A percentile compares a stretch with the other conserved stretches of the same genome.
Evolutionary conservation across 768 basidiomycete species (phyloP).

Genomic region (Clitopilus hobsonii): DNA sequence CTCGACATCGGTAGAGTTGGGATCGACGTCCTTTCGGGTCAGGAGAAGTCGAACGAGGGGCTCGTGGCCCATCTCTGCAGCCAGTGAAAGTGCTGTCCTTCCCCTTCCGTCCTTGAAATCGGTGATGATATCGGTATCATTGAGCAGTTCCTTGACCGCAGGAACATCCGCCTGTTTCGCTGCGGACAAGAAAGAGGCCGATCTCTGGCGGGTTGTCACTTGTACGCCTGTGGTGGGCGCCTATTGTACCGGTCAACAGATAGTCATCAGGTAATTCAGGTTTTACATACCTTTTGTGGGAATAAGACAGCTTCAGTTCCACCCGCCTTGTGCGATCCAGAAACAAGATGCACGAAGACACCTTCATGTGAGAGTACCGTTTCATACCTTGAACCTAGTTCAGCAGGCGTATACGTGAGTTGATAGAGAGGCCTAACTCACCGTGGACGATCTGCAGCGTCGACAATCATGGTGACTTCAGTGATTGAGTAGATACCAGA

Average conservation of each 20-base stretch:
- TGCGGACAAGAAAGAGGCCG: neutral
- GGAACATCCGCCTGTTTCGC: neutral
- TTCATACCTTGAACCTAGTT: neutral
- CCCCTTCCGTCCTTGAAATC: constrained; percentile 1
- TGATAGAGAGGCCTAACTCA: neutral
- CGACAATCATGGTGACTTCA: neutral
- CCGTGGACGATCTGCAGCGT: neutral
- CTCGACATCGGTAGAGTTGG: neutral
- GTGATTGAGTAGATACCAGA: neutral
- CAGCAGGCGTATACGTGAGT: neutral
- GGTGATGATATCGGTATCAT: neutral
- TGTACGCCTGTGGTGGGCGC: neutral
- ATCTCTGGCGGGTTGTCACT: neutral
- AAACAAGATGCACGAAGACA: neutral
- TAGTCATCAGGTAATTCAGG: neutral
- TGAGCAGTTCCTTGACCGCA: neutral
- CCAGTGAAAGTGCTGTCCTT: neutral
- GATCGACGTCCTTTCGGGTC: neutral
- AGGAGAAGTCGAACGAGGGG: neutral
- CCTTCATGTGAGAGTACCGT: neutral
- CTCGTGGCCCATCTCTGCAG: neutral
- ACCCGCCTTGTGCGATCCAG: neutral
- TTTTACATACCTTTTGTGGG: neutral
- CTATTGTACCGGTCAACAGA: neutral
- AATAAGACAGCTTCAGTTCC: neutral